phyloP scores from a whole-genome alignment of 2,329 filamentous ascomycete species.

The Fusarium proliferatum region DNA sequence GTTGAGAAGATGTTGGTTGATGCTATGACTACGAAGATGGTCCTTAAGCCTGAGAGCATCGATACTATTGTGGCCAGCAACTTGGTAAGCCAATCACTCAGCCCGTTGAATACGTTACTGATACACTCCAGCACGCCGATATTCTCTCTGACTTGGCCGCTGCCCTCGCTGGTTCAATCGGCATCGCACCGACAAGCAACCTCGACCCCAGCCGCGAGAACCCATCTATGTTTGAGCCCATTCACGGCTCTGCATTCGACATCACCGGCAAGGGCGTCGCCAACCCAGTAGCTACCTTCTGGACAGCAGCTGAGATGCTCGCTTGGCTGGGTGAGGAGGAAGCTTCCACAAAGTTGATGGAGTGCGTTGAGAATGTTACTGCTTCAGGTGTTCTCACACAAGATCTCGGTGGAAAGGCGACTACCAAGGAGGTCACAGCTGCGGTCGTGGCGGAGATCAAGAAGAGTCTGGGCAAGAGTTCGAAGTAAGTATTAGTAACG shows the following conservation, averaged over 20 bases:
- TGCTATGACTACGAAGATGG: conserved; percentile 74
- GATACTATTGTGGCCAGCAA: conserved; percentile 75
- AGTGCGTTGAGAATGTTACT: conserved; percentile 64
- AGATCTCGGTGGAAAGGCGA: conserved; percentile 63
- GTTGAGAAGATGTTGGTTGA: conserved; percentile 75
- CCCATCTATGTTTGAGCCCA: conserved; percentile 70
- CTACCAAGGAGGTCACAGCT: conserved; percentile 50
- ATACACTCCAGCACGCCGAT: conserved; percentile 60
- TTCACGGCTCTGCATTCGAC: conserved; percentile 69
- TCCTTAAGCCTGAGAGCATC: conserved; percentile 66
- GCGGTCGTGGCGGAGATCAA: conserved; percentile 46
- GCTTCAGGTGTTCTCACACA: conserved; percentile 63
- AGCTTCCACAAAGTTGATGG: conserved; percentile 61
- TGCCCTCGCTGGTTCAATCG: conserved; percentile 75
- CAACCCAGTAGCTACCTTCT: conserved; percentile 69
- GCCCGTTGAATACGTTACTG: too few species aligned
- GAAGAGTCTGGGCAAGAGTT: conserved; percentile 30
- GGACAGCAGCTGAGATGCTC: conserved; percentile 69
- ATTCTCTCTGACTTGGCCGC: conserved; percentile 78
- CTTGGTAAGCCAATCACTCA: conserved; percentile 47
- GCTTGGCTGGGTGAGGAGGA: conserved; percentile 66
- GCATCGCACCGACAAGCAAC: conserved; percentile 77
- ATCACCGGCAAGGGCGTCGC: conserved; percentile 67
- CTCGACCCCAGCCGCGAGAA: conserved; percentile 68
- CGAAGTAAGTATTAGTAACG: neutral